phyloP scores from a whole-genome alignment of 345 rosid species.

The Arabidopsis thaliana region DNA sequence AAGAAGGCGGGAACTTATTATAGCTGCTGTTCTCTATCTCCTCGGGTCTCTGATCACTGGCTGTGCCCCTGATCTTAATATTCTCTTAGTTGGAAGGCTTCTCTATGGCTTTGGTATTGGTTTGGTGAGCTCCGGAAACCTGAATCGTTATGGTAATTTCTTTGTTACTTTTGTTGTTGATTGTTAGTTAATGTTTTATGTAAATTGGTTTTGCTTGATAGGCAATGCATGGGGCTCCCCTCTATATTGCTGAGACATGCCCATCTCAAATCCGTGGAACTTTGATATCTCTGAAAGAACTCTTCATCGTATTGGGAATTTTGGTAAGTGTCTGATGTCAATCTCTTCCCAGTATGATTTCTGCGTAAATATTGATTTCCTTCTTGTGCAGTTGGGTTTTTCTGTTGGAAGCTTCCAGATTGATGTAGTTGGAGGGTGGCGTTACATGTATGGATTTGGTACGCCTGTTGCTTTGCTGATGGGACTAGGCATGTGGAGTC shows the following conservation, averaged over 20 bases:
- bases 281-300: conserved; percentile 85
- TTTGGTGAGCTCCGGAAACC: conserved; percentile 61
- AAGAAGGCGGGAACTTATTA: conserved; percentile 83
- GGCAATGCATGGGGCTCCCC: conserved; percentile 99
- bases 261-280: conserved; percentile 98
- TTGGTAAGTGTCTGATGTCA: conserved; percentile 60
- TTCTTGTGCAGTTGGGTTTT: conserved; percentile 70
- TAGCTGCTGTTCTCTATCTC: conserved; percentile 65
- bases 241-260: conserved; percentile 96
- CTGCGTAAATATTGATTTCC: background rate
- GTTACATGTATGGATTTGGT: conserved; percentile 88
- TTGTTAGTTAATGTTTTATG: conserved; percentile 9
- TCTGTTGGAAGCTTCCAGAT: conserved; percentile 88
- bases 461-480: conserved; percentile 71
- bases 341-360: background rate
- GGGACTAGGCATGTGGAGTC: conserved; percentile 93
- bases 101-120: conserved; percentile 92
- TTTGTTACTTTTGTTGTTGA: conserved; percentile 1
- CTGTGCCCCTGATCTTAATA: conserved; percentile 68
- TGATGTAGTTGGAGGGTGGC: conserved; percentile 88
- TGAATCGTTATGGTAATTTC: conserved; percentile 3
- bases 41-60: conserved; percentile 67
- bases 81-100: conserved; percentile 82
- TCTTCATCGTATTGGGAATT: conserved; percentile 90
- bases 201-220: conserved; percentile 43